Percentiles rank a stretch among this genome's conserved stretches.
Evolutionary conservation across 768 basidiomycete genomes (phyloP).

Genomic region (Lactarius indigo): DNA sequence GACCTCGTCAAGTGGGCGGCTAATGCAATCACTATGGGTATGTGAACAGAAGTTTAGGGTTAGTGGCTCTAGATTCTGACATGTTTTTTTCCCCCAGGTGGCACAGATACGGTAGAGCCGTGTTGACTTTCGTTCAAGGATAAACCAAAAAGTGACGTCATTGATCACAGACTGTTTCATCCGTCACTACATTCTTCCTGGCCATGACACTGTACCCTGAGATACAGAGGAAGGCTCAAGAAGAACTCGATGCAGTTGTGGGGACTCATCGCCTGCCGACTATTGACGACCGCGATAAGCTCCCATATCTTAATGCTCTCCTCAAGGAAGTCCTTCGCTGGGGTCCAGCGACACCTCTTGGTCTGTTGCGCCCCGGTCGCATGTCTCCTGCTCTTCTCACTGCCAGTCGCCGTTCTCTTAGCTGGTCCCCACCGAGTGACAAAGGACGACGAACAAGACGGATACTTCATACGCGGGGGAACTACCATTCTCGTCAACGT

Average conservation of each 20-base stretch:
- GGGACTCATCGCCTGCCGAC: slow-evolving; percentile 28
- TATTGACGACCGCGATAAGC: slow-evolving; percentile 28
- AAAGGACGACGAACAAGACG: slow-evolving; percentile 20
- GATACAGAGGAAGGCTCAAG: slow-evolving; percentile 26
- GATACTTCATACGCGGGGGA: slow-evolving; percentile 24
- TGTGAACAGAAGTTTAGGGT: background rate
- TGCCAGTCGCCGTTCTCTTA: background rate
- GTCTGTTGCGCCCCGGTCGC: background rate
- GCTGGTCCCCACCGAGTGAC: slow-evolving; percentile 12
- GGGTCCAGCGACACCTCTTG: slow-evolving; percentile 12
- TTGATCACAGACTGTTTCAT: background rate
- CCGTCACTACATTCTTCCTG: slow-evolving; percentile 21
- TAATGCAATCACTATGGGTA: slow-evolving; percentile 17
- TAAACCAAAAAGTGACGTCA: background rate
- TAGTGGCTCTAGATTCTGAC: background rate
- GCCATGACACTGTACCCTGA: slow-evolving; percentile 23
- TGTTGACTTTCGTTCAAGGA: background rate
- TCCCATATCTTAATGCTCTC: slow-evolving; percentile 32
- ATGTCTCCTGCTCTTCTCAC: background rate
- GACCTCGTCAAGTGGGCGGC: slow-evolving; percentile 23
- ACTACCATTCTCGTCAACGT: slow-evolving; percentile 22
- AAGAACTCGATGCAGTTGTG: slow-evolving; percentile 31
- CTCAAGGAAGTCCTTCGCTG: slow-evolving; percentile 28
- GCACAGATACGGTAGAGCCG: slow-evolving; percentile 7
- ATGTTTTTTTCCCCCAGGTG: background rate